Evolutionary conservation across 2,329 filamentous ascomycete species (phyloP).

Genomic region (Pestalotiopsis sp.): DNA sequence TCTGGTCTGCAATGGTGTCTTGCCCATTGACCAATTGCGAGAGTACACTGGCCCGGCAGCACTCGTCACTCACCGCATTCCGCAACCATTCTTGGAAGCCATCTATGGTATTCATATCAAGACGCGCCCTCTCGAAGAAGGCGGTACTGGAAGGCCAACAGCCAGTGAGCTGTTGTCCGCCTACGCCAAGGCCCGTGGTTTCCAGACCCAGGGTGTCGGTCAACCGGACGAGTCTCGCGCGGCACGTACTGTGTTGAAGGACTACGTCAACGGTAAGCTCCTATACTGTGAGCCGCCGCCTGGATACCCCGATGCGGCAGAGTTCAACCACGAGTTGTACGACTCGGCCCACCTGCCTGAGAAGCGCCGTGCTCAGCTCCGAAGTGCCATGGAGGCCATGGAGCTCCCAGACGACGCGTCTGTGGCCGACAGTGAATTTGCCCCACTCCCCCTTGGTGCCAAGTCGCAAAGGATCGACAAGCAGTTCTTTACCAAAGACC

Average conservation of each 20-base stretch:
- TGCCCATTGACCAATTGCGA: conserved; percentile 94
- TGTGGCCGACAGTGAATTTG: conserved; percentile 45
- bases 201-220: conserved; percentile 83
- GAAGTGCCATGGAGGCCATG: conserved; percentile 47
- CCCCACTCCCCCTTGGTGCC: conserved; percentile 57
- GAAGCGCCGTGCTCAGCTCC: conserved; percentile 71
- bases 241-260: conserved; percentile 86
- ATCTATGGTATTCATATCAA: conserved; percentile 90
- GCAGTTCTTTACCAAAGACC: conserved; percentile 69
- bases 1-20: conserved; percentile 88
- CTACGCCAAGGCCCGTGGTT: conserved; percentile 87
- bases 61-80: conserved; percentile 82
- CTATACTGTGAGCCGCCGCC: conserved; percentile 90
- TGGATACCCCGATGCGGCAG: conserved; percentile 63
- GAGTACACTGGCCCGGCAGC: conserved; percentile 87
- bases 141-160: conserved; percentile 83
- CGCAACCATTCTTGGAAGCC: conserved; percentile 84
- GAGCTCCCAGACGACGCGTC: conserved; percentile 37
- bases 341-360: conserved; percentile 78
- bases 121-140: conserved; percentile 81
- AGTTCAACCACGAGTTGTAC: conserved; percentile 91
- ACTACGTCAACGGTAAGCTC: conserved; percentile 96
- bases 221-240: conserved; percentile 93
- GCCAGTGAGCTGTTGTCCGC: conserved; percentile 81
- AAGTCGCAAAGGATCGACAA: conserved; percentile 82